Percentiles rank a stretch among this genome's conserved stretches.
These are phyloP conservation scores for Leccinum truebloodii DNA, from an alignment of 768 basidiomycete species.

Conservation along the genomic window DNA sequence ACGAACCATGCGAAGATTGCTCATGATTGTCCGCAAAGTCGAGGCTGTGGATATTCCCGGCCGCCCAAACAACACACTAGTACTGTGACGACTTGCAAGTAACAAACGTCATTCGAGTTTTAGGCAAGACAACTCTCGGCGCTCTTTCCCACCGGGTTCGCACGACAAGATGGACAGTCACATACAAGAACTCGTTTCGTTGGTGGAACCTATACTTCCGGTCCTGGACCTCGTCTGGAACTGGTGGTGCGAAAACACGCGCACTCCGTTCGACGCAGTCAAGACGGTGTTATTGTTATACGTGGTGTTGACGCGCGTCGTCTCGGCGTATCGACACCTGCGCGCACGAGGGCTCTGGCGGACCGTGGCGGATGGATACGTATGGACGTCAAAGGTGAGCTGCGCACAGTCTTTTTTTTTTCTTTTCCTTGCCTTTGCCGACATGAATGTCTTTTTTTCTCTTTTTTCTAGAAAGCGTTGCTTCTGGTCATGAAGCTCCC, in stretches of 20 bases:
- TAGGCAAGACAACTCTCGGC: no score
- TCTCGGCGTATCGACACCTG: constrained; percentile 35
- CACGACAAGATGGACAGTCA: constrained; percentile 9
- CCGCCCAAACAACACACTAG: neutral
- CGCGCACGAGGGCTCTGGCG: constrained; percentile 37
- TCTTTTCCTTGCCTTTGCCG: neutral
- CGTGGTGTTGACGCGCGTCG: constrained; percentile 28
- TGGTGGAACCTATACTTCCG: constrained; percentile 10
- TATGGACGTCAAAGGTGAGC: constrained; percentile 28
- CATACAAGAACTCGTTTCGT: constrained; percentile 6
- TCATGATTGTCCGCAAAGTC: constrained; percentile 26
- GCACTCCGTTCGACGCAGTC: constrained; percentile 26
- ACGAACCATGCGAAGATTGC: constrained; percentile 59
- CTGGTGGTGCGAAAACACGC: constrained; percentile 17
- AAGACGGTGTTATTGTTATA: constrained; percentile 40
- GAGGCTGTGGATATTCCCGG: neutral
- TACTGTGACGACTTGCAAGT: no score
- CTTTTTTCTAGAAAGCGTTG: constrained; percentile 46
- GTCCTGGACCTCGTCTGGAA: constrained; percentile 9
- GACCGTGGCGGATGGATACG: constrained; percentile 29
- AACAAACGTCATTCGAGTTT: no score
- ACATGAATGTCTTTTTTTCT: neutral
- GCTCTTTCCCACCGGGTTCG: neutral
- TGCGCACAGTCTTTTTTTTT: no score
- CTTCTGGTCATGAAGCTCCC: constrained; percentile 64